phyloP scores from a whole-genome alignment of 2,329 filamentous ascomycete species.

The Cyphellophora europaea region DNA sequence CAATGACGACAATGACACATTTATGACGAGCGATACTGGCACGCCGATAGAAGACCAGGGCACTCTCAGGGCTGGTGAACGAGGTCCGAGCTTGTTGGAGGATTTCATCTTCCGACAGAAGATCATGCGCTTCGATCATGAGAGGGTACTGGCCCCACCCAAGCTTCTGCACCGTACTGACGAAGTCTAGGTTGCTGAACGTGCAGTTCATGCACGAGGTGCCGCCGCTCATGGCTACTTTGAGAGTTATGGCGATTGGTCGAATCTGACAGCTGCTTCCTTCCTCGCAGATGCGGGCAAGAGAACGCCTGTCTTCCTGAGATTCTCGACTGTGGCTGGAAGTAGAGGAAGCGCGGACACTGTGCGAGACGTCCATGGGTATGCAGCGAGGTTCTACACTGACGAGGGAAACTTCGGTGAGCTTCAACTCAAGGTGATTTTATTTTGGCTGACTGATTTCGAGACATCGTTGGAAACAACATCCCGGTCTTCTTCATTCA shows the following conservation, averaged over 20 bases:
- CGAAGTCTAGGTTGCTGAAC: no score
- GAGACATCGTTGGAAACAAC: no score
- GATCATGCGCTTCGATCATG: conserved; percentile 1
- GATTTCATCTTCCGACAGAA: neutral
- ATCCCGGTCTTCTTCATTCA: conserved; percentile 36
- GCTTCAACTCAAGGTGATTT: no score
- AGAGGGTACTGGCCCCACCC: no score
- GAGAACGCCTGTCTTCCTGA: conserved; percentile 21
- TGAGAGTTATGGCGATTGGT: conserved; percentile 31
- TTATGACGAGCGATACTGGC: no score
- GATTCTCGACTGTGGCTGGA: conserved; percentile 36
- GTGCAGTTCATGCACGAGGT: conserved; percentile 52
- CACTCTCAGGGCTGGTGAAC: neutral
- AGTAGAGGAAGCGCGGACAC: conserved; percentile 39
- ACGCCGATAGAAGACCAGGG: no score
- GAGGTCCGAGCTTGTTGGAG: neutral
- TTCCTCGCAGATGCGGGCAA: conserved; percentile 7
- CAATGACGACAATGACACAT: no score
- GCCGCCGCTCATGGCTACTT: conserved; percentile 49
- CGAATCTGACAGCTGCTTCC: conserved; percentile 10
- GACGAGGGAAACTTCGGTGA: conserved; percentile 43
- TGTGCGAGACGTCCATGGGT: conserved; percentile 39
- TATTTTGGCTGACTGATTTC: no score
- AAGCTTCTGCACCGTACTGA: no score
- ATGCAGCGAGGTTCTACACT: conserved; percentile 41